Conservation (phyloP, 148 eudicot genomes). For the Simmondsia chinensis region DNA sequence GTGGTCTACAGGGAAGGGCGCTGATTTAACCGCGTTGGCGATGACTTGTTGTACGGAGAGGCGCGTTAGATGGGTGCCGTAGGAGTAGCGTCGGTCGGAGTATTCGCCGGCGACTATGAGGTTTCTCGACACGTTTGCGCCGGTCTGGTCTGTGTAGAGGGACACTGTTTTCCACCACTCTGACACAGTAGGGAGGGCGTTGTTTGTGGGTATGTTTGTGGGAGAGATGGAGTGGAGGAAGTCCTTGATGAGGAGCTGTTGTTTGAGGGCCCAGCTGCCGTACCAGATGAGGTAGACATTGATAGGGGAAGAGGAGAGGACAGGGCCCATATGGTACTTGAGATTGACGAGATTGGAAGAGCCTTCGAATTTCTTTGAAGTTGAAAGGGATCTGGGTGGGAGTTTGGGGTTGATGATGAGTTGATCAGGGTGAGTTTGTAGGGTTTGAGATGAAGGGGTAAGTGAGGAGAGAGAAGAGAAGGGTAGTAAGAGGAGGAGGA, state of each 20-base stretch:
- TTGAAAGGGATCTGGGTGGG: conserved; percentile 33
- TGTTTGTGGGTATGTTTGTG: not conserved
- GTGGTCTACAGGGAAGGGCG: conserved; percentile 68
- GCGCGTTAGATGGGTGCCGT: conserved; percentile 57
- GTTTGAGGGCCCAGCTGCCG: conserved; percentile 51
- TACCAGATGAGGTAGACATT: conserved; percentile 87
- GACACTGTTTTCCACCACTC: conserved; percentile 96
- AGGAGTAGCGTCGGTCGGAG: conserved; percentile 54
- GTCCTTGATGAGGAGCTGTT: conserved; percentile 58
- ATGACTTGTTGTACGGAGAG: conserved; percentile 73
- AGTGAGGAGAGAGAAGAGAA: conserved; percentile 2
- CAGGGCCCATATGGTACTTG: conserved; percentile 98
- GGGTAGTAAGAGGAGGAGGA: not conserved
- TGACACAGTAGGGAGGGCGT: conserved; percentile 45
- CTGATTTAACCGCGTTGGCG: conserved; percentile 44
- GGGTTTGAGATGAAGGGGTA: conserved; percentile 14
- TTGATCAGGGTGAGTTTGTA: conserved; percentile 22
- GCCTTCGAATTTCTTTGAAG: conserved; percentile 74
- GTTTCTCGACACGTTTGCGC: conserved; percentile 60
- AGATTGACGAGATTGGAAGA: conserved; percentile 67
- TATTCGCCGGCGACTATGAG: conserved; percentile 62
- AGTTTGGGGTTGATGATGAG: conserved; percentile 46
- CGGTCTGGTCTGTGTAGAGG: conserved; percentile 85
- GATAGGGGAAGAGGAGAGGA: conserved; percentile 66
- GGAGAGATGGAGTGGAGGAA: conserved; percentile 77